Evolutionary conservation across 2,329 filamentous ascomycete genomes (phyloP).

Genomic region (Fonsecaea nubica): DNA sequence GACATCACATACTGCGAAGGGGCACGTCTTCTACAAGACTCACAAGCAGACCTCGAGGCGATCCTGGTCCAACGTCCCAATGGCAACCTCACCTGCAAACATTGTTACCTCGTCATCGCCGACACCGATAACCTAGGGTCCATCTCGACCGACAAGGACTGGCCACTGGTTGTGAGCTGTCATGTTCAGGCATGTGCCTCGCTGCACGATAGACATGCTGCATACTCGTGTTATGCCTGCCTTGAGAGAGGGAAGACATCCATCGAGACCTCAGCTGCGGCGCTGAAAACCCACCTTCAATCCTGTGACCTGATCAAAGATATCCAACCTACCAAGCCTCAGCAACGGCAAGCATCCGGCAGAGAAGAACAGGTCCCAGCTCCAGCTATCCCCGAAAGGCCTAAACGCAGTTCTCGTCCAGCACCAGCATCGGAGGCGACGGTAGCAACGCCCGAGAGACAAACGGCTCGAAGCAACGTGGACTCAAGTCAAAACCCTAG

Average conservation of each 20-base stretch:
- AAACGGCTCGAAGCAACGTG: neutral
- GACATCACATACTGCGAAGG: conserved; percentile 23
- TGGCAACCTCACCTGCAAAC: conserved; percentile 15
- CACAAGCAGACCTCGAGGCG: conserved; percentile 4
- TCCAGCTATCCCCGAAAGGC: neutral
- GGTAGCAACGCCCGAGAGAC: neutral
- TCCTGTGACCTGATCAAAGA: conserved; percentile 16
- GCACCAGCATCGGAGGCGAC: neutral
- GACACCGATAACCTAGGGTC: conserved; percentile 6
- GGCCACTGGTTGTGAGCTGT: conserved; percentile 17
- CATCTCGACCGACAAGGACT: conserved; percentile 12
- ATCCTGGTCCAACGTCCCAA: conserved; percentile 16
- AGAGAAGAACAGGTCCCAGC: neutral
- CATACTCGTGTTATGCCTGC: conserved; percentile 20
- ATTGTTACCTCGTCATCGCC: conserved; percentile 20
- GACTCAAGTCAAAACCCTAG: neutral
- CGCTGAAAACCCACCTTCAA: conserved; percentile 10
- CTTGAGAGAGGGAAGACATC: conserved; percentile 12
- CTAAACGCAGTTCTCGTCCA: conserved; percentile 2
- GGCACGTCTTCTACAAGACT: conserved; percentile 16
- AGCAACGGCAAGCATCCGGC: neutral
- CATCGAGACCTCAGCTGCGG: conserved; percentile 13
- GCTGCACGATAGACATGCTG: conserved; percentile 13
- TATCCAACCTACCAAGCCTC: neutral
- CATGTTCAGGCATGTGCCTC: conserved; percentile 19